These are phyloP conservation scores for Trichoderma citrinoviride DNA, from an alignment of 2,329 filamentous ascomycete species.

Conservation along the genomic window DNA sequence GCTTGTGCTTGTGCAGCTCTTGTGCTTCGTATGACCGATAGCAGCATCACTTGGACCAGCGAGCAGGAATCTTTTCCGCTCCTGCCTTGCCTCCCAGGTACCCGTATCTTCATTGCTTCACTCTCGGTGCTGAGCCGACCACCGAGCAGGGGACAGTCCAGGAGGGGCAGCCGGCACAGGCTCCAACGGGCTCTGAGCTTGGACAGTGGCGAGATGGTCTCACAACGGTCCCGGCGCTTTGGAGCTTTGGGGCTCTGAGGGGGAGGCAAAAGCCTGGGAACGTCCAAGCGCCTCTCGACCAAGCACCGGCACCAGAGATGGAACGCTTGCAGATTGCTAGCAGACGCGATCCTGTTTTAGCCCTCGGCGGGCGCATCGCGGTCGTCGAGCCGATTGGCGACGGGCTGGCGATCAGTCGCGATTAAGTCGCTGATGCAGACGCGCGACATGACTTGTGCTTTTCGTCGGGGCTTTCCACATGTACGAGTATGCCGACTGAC, in stretches of 20 bases:
- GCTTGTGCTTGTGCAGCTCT: too few relatives aligned
- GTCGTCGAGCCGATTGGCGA: constrained; percentile 21
- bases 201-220: constrained; percentile 9
- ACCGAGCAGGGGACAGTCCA: background rate
- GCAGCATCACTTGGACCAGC: background rate
- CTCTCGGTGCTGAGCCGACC: background rate
- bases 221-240: constrained; percentile 14
- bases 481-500: too few relatives aligned
- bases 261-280: background rate
- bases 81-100: background rate
- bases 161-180: background rate
- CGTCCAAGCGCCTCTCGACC: constrained; percentile 14
- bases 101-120: background rate
- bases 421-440: constrained; percentile 9
- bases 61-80: background rate
- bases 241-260: background rate
- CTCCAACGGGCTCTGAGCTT: background rate
- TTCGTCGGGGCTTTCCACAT: background rate
- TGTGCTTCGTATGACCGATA: too few relatives aligned
- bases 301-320: constrained; percentile 4
- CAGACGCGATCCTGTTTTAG: constrained; percentile 13
- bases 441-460: constrained; percentile 3
- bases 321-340: background rate
- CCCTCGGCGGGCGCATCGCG: constrained; percentile 11
- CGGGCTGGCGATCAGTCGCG: constrained; percentile 16